These are phyloP conservation scores for Scutellaria minor DNA, from an alignment of 257 asterid species.

Conservation along the genomic window DNA sequence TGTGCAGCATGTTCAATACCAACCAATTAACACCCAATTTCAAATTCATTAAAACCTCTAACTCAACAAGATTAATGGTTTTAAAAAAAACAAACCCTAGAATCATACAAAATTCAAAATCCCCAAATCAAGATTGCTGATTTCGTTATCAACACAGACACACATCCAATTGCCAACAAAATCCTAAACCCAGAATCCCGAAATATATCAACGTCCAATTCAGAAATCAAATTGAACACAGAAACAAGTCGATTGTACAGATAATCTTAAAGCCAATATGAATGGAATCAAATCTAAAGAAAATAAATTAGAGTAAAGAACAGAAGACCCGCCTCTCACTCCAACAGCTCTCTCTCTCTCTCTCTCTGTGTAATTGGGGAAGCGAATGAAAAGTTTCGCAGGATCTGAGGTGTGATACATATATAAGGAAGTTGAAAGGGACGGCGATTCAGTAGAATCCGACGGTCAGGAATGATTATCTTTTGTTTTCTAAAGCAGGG, in stretches of 20 bases:
- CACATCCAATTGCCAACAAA: not conserved
- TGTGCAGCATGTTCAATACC: not conserved
- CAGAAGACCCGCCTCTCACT: conserved; percentile 33
- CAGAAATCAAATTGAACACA: not conserved
- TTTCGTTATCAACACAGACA: not conserved
- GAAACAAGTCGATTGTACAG: not conserved
- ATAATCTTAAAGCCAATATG: not conserved
- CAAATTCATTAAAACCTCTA: not conserved
- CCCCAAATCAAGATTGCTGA: not conserved
- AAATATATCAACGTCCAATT: not conserved
- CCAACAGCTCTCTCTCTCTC: conserved; percentile 10
- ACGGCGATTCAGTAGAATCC: conserved; percentile 28
- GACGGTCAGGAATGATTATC: conserved; percentile 47
- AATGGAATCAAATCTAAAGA: not conserved
- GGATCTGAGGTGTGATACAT: rapidly evolving
- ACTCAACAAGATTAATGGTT: too few species aligned
- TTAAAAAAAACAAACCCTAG: too few species aligned
- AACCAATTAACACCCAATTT: not conserved
- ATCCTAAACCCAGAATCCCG: conserved; percentile 29
- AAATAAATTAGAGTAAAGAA: not conserved
- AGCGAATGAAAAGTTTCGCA: conserved; percentile 33
- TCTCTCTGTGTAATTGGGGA: conserved; percentile 17
- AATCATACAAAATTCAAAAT: not conserved
- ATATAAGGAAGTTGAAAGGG: conserved; percentile 39
- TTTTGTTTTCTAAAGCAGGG: conserved; percentile 35